Conservation (phyloP, 2,329 filamentous ascomycete genomes). For the Aspergillus ibericus region DNA sequence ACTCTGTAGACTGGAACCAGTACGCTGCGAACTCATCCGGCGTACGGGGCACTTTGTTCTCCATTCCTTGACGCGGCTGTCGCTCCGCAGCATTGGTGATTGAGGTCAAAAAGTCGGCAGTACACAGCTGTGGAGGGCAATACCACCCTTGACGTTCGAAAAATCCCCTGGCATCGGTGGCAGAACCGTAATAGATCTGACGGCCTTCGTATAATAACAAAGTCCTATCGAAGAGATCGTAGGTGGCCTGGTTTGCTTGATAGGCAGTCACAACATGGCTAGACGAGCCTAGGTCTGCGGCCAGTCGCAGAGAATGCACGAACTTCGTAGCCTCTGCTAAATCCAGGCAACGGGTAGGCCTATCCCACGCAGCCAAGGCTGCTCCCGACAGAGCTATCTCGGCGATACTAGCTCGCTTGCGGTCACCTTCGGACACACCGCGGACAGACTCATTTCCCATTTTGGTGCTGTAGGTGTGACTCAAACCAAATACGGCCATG, state of each 20-base stretch:
- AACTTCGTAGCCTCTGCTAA: constrained; percentile 56
- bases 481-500: constrained; percentile 40
- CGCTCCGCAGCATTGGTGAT: constrained; percentile 64
- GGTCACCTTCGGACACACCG: constrained; percentile 60
- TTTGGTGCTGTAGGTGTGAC: constrained; percentile 52
- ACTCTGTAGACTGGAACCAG: constrained; percentile 56
- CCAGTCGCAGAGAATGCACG: constrained; percentile 48
- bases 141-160: constrained; percentile 69
- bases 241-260: constrained; percentile 46
- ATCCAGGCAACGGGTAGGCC: constrained; percentile 49
- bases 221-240: constrained; percentile 64
- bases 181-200: constrained; percentile 71
- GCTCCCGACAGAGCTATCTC: constrained; percentile 51
- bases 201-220: constrained; percentile 70
- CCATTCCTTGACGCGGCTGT: constrained; percentile 56
- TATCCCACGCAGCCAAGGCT: constrained; percentile 45
- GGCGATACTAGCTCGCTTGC: constrained; percentile 61
- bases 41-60: constrained; percentile 63
- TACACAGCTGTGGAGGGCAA: constrained; percentile 66
- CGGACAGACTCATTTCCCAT: constrained; percentile 38
- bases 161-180: constrained; percentile 58
- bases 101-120: constrained; percentile 67
- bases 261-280: constrained; percentile 55
- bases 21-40: constrained; percentile 65
- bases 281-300: constrained; percentile 47